Conservation (phyloP, 768 basidiomycete genomes). For the Amanita thiersii region DNA sequence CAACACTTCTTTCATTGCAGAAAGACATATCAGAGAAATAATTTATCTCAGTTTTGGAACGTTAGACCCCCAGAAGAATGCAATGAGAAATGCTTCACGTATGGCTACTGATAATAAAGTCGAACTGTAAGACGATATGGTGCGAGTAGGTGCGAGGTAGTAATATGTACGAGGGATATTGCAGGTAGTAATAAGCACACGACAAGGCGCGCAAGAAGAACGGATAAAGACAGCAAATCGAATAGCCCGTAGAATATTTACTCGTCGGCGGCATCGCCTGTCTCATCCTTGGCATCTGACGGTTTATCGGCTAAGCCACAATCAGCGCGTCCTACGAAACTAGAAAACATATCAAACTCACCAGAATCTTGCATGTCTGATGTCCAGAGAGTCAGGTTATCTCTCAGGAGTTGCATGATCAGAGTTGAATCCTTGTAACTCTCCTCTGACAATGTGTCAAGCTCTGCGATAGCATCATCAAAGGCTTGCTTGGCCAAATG, state of each 20-base stretch:
- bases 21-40: too few relatives aligned
- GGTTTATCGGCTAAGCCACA: conserved; percentile 51
- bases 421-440: conserved; percentile 99
- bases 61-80: neutral
- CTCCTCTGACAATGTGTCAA: conserved; percentile 97
- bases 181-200: conserved; percentile 14
- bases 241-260: conserved; percentile 28
- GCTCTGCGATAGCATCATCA: conserved; percentile 97
- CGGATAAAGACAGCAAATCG: too few relatives aligned
- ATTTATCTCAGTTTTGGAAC: conserved; percentile 5
- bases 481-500: conserved; percentile 99
- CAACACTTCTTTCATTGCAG: too few relatives aligned
- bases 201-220: conserved; percentile 11
- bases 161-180: conserved; percentile 13
- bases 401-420: conserved; percentile 94
- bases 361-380: conserved; percentile 95
- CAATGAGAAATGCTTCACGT: conserved; percentile 2
- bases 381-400: conserved; percentile 97
- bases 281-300: conserved; percentile 64
- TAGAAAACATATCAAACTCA: conserved; percentile 24
- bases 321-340: conserved; percentile 6
- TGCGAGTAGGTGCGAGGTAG: conserved; percentile 6
- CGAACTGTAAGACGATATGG: conserved; percentile 8
- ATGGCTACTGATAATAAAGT: conserved; percentile 11
- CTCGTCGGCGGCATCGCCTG: conserved; percentile 56